Evolutionary conservation across 768 basidiomycete species (phyloP).

Genomic region (Cystobasidiopsis lactophilus): DNA sequence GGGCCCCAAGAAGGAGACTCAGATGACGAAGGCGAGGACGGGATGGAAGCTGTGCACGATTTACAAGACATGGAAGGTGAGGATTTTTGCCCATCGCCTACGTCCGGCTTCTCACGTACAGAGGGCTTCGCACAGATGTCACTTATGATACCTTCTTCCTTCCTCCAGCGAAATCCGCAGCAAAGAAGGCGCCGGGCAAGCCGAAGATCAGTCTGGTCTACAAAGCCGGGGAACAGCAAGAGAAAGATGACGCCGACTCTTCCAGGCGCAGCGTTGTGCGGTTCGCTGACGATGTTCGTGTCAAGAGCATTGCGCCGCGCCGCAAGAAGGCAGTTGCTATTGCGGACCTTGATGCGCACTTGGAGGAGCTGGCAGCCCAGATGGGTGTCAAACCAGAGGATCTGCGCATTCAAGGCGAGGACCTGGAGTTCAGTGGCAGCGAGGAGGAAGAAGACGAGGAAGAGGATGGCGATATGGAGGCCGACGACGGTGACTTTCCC

Average conservation of each 20-base stretch:
- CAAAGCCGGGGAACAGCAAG: not conserved
- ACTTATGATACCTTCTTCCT: slow-evolving; percentile 65
- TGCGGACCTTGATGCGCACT: slow-evolving; percentile 13
- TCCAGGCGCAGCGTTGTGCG: slow-evolving; percentile 30
- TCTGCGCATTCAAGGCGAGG: slow-evolving; percentile 12
- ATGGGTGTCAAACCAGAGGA: not conserved
- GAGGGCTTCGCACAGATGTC: slow-evolving; percentile 13
- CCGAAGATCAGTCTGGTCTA: not conserved
- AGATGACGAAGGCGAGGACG: slow-evolving; percentile 31
- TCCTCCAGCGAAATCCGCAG: slow-evolving; percentile 28
- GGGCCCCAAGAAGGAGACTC: slow-evolving; percentile 14
- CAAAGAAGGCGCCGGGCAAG: not conserved
- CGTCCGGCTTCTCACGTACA: not conserved
- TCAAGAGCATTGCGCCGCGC: slow-evolving; percentile 58
- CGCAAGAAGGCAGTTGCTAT: slow-evolving; percentile 33
- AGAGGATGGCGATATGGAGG: slow-evolving; percentile 14
- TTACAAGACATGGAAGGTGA: slow-evolving; percentile 25
- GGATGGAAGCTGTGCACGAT: slow-evolving; percentile 21
- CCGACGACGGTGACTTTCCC: slow-evolving; percentile 11
- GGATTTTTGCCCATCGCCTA: slow-evolving; percentile 15
- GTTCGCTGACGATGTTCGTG: slow-evolving; percentile 57
- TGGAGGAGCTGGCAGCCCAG: slow-evolving; percentile 9
- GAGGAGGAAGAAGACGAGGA: slow-evolving; percentile 15
- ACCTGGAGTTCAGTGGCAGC: slow-evolving; percentile 17
- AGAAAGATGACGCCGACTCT: not conserved